phyloP scores from a whole-genome alignment of 371 early-diverging fungal genomes.

The Fennellomyces sp. region DNA sequence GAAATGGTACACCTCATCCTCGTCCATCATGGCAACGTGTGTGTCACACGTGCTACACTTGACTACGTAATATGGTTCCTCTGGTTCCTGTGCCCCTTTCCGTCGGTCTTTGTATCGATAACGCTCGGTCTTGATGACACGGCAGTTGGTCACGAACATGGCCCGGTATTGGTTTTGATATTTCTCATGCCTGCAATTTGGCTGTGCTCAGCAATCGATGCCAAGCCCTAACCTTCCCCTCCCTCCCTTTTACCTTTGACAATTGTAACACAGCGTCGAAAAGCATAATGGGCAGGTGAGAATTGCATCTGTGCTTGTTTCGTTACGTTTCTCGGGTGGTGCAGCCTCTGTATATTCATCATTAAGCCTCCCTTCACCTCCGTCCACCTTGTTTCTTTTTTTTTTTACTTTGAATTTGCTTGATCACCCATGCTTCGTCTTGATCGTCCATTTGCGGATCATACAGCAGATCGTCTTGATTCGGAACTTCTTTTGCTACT shows the following conservation, averaged over 20 bases:
- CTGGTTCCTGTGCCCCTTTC: not conserved
- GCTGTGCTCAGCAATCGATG: not conserved
- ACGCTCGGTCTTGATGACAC: constrained; percentile 40
- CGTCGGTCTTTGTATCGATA: constrained; percentile 27
- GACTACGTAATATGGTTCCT: constrained; percentile 59
- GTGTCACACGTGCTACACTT: constrained; percentile 65
- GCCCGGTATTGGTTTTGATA: constrained; percentile 72
- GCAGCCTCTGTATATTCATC: constrained; percentile 10
- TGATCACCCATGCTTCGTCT: constrained; percentile 61
- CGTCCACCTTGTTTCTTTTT: too few species aligned
- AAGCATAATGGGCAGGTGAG: constrained; percentile 72
- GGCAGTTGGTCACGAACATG: constrained; percentile 72
- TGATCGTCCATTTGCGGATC: constrained; percentile 60
- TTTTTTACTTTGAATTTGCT: constrained; percentile 56
- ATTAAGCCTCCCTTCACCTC: too few species aligned
- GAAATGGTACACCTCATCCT: constrained; percentile 74
- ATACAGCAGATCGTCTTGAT: constrained; percentile 58
- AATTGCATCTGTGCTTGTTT: constrained; percentile 60
- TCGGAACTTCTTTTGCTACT: constrained; percentile 27
- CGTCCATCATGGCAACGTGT: constrained; percentile 67
- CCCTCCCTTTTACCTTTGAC: constrained; percentile 56
- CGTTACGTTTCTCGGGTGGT: constrained; percentile 15
- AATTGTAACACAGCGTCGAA: constrained; percentile 64
- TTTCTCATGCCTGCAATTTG: constrained; percentile 50
- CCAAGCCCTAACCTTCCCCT: not conserved